phyloP scores from a whole-genome alignment of 176 grass and related monocot species.

The Thalia dealbata region DNA sequence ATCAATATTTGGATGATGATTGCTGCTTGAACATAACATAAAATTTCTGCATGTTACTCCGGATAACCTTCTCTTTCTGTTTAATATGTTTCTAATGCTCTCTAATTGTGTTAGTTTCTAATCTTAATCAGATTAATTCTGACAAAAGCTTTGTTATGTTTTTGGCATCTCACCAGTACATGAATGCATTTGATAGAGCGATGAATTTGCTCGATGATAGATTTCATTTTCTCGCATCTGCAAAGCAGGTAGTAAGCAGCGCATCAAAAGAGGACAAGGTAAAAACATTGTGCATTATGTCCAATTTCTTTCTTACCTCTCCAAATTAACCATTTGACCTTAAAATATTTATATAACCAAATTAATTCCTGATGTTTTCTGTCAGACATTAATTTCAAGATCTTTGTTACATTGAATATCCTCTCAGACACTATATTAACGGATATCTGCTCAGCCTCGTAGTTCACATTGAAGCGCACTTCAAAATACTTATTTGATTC shows the following conservation, averaged over 20 bases:
- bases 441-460: no score
- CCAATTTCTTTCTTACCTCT: no score
- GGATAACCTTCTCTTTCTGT: neutral
- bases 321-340: neutral
- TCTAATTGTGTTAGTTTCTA: neutral
- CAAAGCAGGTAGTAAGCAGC: constrained; percentile 88
- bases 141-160: neutral
- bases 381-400: neutral
- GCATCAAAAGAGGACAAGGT: constrained; percentile 77
- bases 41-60: neutral
- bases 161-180: constrained; percentile 51
- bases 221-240: constrained; percentile 68
- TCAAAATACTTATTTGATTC: no score
- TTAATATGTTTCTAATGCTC: neutral
- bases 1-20: no score
- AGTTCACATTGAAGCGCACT: no score
- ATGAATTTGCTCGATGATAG: constrained; percentile 79
- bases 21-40: neutral
- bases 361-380: neutral
- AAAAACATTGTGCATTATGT: constrained; percentile 22
- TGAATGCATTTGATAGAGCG: constrained; percentile 86
- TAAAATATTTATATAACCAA: neutral
- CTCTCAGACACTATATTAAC: no score
- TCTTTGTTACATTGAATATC: neutral
- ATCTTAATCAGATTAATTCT: constrained; percentile 3